Conservation (phyloP, 306 rosid species). For the Trifolium dubium region DNA sequence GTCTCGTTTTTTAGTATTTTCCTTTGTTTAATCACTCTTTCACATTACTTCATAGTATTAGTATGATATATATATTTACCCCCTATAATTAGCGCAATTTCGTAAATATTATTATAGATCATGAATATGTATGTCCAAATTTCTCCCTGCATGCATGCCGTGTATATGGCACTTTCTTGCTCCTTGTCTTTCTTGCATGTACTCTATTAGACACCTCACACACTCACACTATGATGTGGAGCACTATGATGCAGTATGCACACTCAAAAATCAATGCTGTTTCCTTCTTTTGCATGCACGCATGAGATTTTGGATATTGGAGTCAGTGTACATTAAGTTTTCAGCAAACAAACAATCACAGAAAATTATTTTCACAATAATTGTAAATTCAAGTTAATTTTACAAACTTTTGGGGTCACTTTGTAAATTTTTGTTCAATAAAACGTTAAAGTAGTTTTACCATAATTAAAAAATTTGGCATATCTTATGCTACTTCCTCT, state of each 20-base stretch:
- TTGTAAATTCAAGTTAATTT: too few relatives aligned
- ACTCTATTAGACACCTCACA: constrained; percentile 21
- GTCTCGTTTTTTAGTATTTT: too few relatives aligned
- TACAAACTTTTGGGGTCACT: background rate
- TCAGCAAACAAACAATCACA: too few relatives aligned
- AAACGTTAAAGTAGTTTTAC: background rate
- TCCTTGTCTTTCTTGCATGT: constrained; percentile 29
- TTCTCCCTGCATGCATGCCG: background rate
- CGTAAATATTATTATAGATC: too few relatives aligned
- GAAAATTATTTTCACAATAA: too few relatives aligned
- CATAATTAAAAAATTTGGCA: background rate
- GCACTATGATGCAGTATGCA: too few relatives aligned
- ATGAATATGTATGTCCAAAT: background rate
- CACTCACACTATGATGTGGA: background rate
- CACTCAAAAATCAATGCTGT: background rate
- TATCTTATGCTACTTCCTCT: background rate
- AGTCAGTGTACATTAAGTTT: background rate
- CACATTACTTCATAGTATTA: too few relatives aligned
- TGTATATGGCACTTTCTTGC: constrained; percentile 9
- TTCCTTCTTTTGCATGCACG: constrained; percentile 13
- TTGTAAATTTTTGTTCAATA: background rate
- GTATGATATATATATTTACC: too few relatives aligned
- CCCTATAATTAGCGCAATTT: too few relatives aligned
- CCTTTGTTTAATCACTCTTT: too few relatives aligned
- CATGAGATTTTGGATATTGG: constrained; percentile 17